Evolutionary conservation across 1,284 basidiomycete species (phyloP).

Genomic region (Marasmius oreades): DNA sequence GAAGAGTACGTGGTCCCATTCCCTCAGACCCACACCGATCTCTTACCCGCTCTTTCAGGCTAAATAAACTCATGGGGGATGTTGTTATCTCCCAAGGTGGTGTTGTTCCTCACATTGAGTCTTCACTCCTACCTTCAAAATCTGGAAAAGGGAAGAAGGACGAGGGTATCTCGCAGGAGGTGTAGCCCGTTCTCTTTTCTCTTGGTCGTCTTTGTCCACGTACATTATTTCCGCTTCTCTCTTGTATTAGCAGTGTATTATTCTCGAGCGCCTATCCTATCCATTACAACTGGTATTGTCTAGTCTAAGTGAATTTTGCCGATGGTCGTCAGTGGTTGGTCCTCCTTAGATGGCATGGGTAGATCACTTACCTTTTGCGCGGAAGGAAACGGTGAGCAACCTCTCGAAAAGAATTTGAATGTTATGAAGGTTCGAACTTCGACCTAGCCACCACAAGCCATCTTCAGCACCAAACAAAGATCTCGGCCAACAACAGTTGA

Average conservation of each 20-base stretch:
- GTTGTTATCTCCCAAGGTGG: slow-evolving; percentile 91
- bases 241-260: slow-evolving; percentile 16
- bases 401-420: no score
- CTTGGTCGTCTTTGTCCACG: slow-evolving; percentile 8
- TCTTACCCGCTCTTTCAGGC: slow-evolving; percentile 30
- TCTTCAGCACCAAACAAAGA: no score
- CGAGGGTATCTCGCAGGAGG: slow-evolving; percentile 25
- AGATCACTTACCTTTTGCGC: no score
- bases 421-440: no score
- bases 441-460: no score
- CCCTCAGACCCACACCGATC: slow-evolving; percentile 15
- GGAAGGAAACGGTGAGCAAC: no score
- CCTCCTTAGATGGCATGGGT: no score
- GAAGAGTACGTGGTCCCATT: slow-evolving; percentile 57
- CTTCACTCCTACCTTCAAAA: slow-evolving; percentile 48
- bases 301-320: no score
- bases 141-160: slow-evolving; percentile 36
- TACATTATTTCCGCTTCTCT: slow-evolving; percentile 6
- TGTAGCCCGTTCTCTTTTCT: slow-evolving; percentile 21
- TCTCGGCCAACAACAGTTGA: no score
- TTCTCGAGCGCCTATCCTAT: slow-evolving; percentile 21
- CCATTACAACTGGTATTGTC: not conserved
- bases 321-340: no score
- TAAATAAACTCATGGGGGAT: slow-evolving; percentile 76
- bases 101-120: slow-evolving; percentile 73